A percentile compares a stretch with the other conserved stretches of the same genome.
phyloP scores from a whole-genome alignment of 2,329 filamentous ascomycete genomes.

The Helicocarpus griseus region DNA sequence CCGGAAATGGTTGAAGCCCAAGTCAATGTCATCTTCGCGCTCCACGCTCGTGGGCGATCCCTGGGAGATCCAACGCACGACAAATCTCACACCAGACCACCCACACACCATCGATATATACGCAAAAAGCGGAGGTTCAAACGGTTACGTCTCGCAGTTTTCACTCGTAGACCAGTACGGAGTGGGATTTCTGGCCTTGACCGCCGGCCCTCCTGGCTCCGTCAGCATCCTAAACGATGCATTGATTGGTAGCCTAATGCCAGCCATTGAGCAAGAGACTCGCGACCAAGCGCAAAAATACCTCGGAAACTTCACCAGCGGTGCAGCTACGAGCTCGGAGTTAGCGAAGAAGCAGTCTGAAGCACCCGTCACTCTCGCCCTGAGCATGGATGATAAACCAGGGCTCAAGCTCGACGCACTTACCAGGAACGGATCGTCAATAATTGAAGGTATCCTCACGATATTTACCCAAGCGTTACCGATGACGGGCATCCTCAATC shows the following conservation, averaged over 20 bases:
- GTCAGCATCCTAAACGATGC: constrained; percentile 22
- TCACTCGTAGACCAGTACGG: constrained; percentile 29
- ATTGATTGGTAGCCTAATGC: constrained; percentile 19
- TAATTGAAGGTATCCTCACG: constrained; percentile 10
- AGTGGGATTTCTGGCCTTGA: constrained; percentile 22
- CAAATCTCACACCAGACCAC: constrained; percentile 18
- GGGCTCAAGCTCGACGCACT: constrained; percentile 13
- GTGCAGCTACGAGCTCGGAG: not conserved
- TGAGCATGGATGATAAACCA: constrained; percentile 10
- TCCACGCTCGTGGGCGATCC: constrained; percentile 27
- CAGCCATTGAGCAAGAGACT: constrained; percentile 20
- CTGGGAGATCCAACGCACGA: constrained; percentile 28
- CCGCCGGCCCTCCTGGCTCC: constrained; percentile 19
- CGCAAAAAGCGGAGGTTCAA: constrained; percentile 27
- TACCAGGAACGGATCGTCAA: constrained; percentile 12
- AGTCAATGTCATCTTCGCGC: constrained; percentile 21
- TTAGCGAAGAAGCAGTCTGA: not conserved
- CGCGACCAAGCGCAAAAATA: constrained; percentile 18
- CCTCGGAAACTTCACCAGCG: constrained; percentile 9
- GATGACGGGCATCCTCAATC: constrained; percentile 12
- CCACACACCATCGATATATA: constrained; percentile 26
- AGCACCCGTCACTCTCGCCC: constrained; percentile 3
- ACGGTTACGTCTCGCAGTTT: constrained; percentile 28
- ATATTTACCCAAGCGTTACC: constrained; percentile 10
- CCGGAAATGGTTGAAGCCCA: constrained; percentile 28